Evolutionary conservation across 169 alveolate genomes (phyloP).

Genomic region (Plasmodium coatneyi): DNA sequence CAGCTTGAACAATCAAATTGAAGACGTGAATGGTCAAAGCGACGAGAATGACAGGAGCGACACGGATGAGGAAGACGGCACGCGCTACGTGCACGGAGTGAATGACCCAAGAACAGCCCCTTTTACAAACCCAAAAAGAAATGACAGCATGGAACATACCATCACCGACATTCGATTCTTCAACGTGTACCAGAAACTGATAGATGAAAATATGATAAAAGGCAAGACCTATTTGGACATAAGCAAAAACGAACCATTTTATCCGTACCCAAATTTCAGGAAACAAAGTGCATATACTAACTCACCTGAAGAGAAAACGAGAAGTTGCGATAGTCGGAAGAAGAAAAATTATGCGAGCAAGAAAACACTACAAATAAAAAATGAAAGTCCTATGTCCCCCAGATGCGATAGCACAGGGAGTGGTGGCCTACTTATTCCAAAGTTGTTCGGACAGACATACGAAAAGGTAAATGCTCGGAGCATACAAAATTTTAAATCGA

Average conservation of each 20-base stretch:
- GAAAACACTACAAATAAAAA: conserved; percentile 1
- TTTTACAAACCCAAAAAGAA: conserved; percentile 47
- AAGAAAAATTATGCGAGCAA: conserved; percentile 11
- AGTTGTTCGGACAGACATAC: conserved; percentile 39
- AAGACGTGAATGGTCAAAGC: neutral
- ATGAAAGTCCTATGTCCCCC: neutral
- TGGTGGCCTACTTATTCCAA: conserved; percentile 27
- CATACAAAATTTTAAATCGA: conserved; percentile 58
- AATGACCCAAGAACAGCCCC: neutral
- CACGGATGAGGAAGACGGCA: neutral
- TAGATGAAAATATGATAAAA: conserved; percentile 61
- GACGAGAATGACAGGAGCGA: neutral
- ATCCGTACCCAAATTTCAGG: conserved; percentile 9
- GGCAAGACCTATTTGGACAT: conserved; percentile 1
- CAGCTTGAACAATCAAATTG: conserved; percentile 2
- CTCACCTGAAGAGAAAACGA: conserved; percentile 32
- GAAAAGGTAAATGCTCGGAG: conserved; percentile 62
- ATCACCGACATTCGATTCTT: conserved; percentile 23
- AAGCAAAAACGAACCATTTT: conserved; percentile 27
- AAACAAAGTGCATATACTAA: conserved; percentile 27
- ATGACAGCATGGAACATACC: conserved; percentile 18
- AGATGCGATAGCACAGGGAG: conserved; percentile 10
- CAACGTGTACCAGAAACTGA: conserved; percentile 33
- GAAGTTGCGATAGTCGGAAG: conserved; percentile 9
- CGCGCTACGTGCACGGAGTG: neutral